These are phyloP conservation scores for Jamesozyma spencerorum DNA, from an alignment of 805 yeast genomes.

Conservation along the genomic window DNA sequence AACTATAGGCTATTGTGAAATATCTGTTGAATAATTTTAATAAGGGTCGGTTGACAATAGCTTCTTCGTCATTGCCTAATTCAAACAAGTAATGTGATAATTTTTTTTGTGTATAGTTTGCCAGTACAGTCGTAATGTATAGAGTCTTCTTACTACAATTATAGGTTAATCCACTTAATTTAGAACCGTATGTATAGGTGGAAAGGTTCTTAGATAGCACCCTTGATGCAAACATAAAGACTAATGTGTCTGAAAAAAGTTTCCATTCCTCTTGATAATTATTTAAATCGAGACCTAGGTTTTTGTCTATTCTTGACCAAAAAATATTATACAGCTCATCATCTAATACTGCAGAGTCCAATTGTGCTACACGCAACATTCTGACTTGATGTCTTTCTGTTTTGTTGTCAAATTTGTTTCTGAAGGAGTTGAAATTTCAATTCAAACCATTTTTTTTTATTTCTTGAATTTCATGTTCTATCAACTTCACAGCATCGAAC, in stretches of 20 bases:
- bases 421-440: too few species aligned
- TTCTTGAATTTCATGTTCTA: too few species aligned
- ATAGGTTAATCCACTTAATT: conserved; percentile 14
- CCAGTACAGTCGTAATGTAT: conserved; percentile 11
- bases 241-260: conserved; percentile 14
- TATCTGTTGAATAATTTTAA: neutral
- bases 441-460: too few species aligned
- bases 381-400: too few species aligned
- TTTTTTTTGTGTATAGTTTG: conserved; percentile 11
- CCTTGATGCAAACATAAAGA: conserved; percentile 15
- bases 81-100: conserved; percentile 9
- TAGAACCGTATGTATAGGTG: conserved; percentile 9
- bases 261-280: conserved; percentile 14
- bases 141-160: conserved; percentile 9
- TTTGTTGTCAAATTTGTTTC: too few species aligned
- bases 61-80: neutral
- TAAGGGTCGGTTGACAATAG: neutral
- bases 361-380: conserved; percentile 19
- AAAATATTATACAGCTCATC: conserved; percentile 12
- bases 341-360: conserved; percentile 18
- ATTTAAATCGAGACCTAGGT: conserved; percentile 4
- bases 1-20: neutral
- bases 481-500: too few species aligned
- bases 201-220: neutral
- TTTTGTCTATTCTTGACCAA: conserved; percentile 10